Evolutionary conservation across 768 basidiomycete genomes (phyloP), one percentile per base, ranked within the genome.

Genomic region (Imleria badia): DNA sequence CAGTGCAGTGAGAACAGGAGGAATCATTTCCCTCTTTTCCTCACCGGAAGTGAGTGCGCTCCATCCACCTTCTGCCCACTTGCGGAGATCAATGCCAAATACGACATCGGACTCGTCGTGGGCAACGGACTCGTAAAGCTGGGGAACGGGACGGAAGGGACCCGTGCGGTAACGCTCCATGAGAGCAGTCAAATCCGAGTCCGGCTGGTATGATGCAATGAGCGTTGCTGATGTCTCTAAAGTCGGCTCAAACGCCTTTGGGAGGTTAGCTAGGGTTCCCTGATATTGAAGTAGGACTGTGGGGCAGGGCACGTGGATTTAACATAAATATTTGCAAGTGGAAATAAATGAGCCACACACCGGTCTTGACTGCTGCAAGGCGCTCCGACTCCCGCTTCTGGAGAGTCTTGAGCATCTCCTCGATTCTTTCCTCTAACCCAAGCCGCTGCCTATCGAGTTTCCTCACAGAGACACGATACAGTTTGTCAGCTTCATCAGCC

Each of bases 121-220:
- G 10, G 87, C 76, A 31, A 94, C 81, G 5, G 87, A 87, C 66
- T 96, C 92, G 71, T 93, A 98, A 11, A 94, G 76, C 50, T 92
- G 91, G 0, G 95, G 82, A 35, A 76, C 77, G 0, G 95, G 95
- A 38, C 89, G 79, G 85, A 97, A 98, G 0, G 94, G 89, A 1
- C 95, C 95, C 1, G 94, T 96, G 51, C 95, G 84, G 68, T 94
- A 92, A 12, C 91, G 87, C 69, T 97, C 94, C 56, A 97, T 94
- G 46, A 96, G 81, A 11, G 90, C 92, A 13, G 76, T 85, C 49
- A 95, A 72, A 73, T 94, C 94, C 2, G 85, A 84, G 58, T 97
- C 94, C 3, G 94, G 94, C 56, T 94, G 87, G 71, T 85, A 97
- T 2, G 91, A 82, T 31, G 91, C 82, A 59, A 95, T 81, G 45